Evolutionary conservation across 257 asterid genomes (phyloP).

Genomic region (Voacanga thouarsii): DNA sequence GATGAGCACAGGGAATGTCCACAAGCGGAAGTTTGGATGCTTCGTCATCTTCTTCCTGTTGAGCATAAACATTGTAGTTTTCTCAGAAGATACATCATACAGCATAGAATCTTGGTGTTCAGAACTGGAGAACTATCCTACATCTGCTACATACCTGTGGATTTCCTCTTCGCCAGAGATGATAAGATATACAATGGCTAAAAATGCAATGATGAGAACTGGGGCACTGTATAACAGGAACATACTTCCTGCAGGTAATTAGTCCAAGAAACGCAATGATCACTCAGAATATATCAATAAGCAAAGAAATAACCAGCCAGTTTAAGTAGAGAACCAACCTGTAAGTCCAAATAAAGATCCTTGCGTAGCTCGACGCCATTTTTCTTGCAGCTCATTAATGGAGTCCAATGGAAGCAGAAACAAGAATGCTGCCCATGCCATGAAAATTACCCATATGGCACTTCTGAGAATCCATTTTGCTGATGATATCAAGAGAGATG

Average conservation of each 20-base stretch:
- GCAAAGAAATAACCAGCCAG: background rate
- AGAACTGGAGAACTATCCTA: background rate
- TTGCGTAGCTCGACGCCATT: slow-evolving; percentile 21
- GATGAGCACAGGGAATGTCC: slow-evolving; percentile 83
- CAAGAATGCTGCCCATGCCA: slow-evolving; percentile 55
- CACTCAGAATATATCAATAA: background rate
- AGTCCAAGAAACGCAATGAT: background rate
- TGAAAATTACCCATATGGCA: slow-evolving; percentile 55
- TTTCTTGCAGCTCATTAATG: slow-evolving; percentile 4
- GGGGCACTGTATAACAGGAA: slow-evolving; percentile 67
- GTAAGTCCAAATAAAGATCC: slow-evolving; percentile 43
- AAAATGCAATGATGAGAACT: slow-evolving; percentile 56
- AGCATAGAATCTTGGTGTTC: background rate
- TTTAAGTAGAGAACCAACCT: slow-evolving; percentile 34
- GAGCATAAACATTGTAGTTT: background rate
- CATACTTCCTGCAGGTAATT: slow-evolving; percentile 43
- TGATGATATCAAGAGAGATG: slow-evolving; percentile 33
- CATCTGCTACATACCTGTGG: slow-evolving; percentile 30
- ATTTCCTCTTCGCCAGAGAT: slow-evolving; percentile 46
- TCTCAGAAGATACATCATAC: background rate
- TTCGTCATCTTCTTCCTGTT: slow-evolving; percentile 37
- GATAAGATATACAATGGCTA: slow-evolving; percentile 44
- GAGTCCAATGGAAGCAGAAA: slow-evolving; percentile 43
- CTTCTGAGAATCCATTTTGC: slow-evolving; percentile 48
- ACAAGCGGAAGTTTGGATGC: slow-evolving; percentile 46